These are phyloP conservation scores for Colletotrichum sp. DNA, from an alignment of 2,329 filamentous ascomycete species.

Conservation along the genomic window DNA sequence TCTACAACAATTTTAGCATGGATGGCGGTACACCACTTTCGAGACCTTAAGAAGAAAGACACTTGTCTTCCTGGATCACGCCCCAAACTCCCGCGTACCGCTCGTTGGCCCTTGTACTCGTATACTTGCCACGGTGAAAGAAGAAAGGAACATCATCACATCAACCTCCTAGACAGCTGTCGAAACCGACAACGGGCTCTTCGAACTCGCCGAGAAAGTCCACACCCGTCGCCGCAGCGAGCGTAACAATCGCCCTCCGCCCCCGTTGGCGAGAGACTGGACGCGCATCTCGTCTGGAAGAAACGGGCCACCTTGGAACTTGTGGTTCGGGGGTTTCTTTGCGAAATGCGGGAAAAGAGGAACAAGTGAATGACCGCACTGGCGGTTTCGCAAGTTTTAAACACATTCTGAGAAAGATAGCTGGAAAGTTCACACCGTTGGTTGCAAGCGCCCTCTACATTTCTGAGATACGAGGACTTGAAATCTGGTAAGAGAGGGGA, in stretches of 20 bases:
- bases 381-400: not conserved
- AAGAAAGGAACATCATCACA: not conserved
- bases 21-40: rapidly evolving
- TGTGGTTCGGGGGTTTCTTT: too few species aligned
- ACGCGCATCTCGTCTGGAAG: too few species aligned
- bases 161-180: not conserved
- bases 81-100: not conserved
- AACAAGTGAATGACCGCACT: not conserved
- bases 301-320: too few species aligned
- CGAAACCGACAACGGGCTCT: rapidly evolving
- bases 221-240: too few species aligned
- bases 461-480: too few species aligned
- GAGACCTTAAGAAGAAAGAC: rapidly evolving
- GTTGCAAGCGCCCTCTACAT: too few species aligned
- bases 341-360: too few species aligned
- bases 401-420: not conserved
- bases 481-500: too few species aligned
- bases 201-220: rapidly evolving
- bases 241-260: not conserved
- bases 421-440: not conserved
- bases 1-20: rapidly evolving
- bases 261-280: not conserved
- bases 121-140: not conserved
- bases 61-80: not conserved
- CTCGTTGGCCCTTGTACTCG: rapidly evolving